Evolutionary conservation across 2,329 filamentous ascomycete species (phyloP).

Genomic region (Alternaria conjuncta): DNA sequence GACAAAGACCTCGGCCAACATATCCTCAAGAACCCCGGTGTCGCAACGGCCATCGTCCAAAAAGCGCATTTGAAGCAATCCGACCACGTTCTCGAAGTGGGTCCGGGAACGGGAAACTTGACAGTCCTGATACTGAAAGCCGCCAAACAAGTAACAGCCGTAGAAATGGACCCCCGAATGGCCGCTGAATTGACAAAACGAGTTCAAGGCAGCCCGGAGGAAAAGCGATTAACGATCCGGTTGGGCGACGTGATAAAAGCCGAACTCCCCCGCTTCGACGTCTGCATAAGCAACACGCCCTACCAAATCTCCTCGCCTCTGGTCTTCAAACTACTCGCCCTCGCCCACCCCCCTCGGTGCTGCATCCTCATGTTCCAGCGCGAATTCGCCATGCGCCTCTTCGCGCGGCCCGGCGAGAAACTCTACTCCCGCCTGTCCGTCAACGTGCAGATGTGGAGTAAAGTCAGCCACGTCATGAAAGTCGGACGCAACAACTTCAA

Average conservation of each 20-base stretch:
- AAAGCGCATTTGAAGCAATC: slow-evolving; percentile 92
- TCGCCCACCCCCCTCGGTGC: slow-evolving; percentile 79
- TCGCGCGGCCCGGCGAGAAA: slow-evolving; percentile 84
- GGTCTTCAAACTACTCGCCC: slow-evolving; percentile 86
- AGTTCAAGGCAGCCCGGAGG: slow-evolving; percentile 83
- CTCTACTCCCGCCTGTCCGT: slow-evolving; percentile 91
- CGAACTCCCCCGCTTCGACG: slow-evolving; percentile 78
- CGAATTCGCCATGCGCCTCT: slow-evolving; percentile 89
- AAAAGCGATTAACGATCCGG: slow-evolving; percentile 81
- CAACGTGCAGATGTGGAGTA: slow-evolving; percentile 92
- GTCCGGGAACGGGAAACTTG: slow-evolving; percentile 86
- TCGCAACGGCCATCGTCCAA: slow-evolving; percentile 80
- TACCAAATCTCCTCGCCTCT: slow-evolving; percentile 87
- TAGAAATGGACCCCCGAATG: slow-evolving; percentile 96
- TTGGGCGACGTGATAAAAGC: slow-evolving; percentile 93
- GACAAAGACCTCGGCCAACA: slow-evolving; percentile 90
- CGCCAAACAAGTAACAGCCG: slow-evolving; percentile 81
- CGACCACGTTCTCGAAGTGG: slow-evolving; percentile 86
- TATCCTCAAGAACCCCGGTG: slow-evolving; percentile 90
- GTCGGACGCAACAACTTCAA: slow-evolving; percentile 97
- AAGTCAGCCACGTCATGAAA: slow-evolving; percentile 79
- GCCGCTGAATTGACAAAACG: slow-evolving; percentile 92
- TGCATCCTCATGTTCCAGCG: slow-evolving; percentile 96
- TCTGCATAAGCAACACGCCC: slow-evolving; percentile 78
- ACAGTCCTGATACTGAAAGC: slow-evolving; percentile 89